A percentile compares a stretch with the other conserved stretches of the same genome.
Evolutionary conservation across 345 rosid species (phyloP).

Genomic region (Pelargonium nanum): DNA sequence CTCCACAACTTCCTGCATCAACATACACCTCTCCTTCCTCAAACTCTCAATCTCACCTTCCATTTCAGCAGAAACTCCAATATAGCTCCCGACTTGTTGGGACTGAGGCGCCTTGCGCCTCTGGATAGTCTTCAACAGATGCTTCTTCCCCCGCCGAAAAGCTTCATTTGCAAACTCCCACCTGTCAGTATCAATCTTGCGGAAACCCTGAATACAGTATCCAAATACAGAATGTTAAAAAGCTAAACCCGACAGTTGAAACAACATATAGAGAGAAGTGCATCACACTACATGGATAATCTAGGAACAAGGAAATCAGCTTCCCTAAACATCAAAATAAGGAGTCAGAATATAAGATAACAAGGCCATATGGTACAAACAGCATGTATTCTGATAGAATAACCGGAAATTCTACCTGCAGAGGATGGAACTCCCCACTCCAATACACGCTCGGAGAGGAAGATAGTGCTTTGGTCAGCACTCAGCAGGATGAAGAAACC

Average conservation of each 20-base stretch:
- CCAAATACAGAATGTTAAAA: conserved; percentile 11
- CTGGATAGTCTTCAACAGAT: conserved; percentile 73
- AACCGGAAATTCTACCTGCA: conserved; percentile 41
- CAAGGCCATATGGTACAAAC: no score
- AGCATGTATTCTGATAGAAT: no score
- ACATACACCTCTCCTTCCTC: conserved; percentile 42
- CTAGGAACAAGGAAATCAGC: conserved; percentile 12
- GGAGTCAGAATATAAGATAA: not conserved
- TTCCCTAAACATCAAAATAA: conserved; percentile 5
- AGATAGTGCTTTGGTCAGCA: conserved; percentile 12
- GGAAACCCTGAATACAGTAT: conserved; percentile 57
- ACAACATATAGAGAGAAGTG: not conserved
- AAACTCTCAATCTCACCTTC: conserved; percentile 52
- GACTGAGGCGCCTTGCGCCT: conserved; percentile 70
- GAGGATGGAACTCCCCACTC: conserved; percentile 25
- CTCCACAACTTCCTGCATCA: conserved; percentile 55
- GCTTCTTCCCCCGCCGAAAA: conserved; percentile 67
- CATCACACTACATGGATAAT: not conserved
- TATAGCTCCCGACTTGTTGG: conserved; percentile 41
- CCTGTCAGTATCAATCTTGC: conserved; percentile 69
- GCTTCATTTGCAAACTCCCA: conserved; percentile 94
- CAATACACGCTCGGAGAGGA: conserved; percentile 14
- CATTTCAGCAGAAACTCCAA: conserved; percentile 41
- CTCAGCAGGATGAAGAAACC: conserved; percentile 8
- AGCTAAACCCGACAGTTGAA: no score